Percentiles rank a stretch among this genome's conserved stretches.
phyloP scores from a whole-genome alignment of 306 rosid genomes.

The Quillaja saponaria region DNA sequence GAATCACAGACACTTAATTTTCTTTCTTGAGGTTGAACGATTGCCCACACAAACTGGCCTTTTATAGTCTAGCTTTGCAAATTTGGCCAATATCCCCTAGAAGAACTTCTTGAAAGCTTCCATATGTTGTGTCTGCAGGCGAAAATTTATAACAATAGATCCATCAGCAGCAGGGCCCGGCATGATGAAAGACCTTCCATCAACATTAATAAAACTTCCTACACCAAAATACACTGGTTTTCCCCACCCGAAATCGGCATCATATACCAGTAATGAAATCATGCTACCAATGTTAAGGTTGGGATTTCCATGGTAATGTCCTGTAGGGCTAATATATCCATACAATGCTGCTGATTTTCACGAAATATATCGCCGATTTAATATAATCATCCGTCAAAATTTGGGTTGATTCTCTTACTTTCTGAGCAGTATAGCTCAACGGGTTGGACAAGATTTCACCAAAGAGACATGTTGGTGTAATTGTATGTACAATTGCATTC shows the following conservation, averaged over 20 bases:
- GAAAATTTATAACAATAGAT: not conserved
- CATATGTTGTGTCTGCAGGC: conserved; percentile 10
- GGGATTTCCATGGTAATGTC: conserved; percentile 18
- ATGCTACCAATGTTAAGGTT: not conserved
- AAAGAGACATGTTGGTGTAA: not conserved
- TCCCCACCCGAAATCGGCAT: conserved; percentile 27
- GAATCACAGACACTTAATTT: no score
- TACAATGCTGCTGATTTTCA: not conserved
- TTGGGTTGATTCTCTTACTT: conserved; percentile 30
- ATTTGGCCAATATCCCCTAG: not conserved
- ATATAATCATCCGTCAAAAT: conserved; percentile 24
- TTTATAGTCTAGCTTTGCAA: no score
- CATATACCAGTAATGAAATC: conserved; percentile 1
- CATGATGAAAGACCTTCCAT: conserved; percentile 12
- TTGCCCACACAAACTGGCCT: no score
- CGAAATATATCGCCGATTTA: conserved; percentile 5
- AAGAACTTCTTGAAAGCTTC: conserved; percentile 10
- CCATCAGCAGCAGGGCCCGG: not conserved
- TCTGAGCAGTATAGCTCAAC: conserved; percentile 4
- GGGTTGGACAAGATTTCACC: conserved; percentile 18
- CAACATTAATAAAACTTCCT: not conserved
- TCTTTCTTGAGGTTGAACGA: no score
- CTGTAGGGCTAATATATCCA: not conserved
- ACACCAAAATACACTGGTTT: conserved; percentile 17
- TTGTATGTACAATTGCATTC: conserved; percentile 1